phyloP scores from a whole-genome alignment of 805 yeast species.

The Ogataea trehalophila region DNA sequence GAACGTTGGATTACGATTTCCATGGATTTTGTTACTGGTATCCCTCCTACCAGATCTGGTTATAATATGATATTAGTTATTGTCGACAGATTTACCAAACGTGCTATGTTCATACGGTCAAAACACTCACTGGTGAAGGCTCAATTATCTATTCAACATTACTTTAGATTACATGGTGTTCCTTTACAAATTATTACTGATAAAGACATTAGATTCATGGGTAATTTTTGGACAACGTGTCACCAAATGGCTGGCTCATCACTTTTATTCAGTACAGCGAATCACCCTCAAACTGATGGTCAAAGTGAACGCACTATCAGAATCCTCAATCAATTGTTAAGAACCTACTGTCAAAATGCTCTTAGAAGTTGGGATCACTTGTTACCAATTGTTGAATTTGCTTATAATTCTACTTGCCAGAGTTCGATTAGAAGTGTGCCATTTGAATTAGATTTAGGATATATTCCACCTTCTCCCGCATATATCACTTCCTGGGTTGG shows the following conservation, averaged over 20 bases:
- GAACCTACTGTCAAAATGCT: neutral
- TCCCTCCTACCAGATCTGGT: neutral
- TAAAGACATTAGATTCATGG: slow-evolving; percentile 5
- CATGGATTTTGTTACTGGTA: neutral
- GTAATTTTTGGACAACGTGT: slow-evolving; percentile 5
- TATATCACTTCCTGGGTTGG: no score
- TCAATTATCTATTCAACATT: neutral
- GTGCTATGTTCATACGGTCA: neutral
- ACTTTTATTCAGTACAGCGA: slow-evolving; percentile 1
- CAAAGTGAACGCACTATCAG: neutral
- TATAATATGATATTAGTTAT: neutral
- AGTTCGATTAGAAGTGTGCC: neutral
- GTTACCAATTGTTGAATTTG: neutral
- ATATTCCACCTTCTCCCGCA: neutral
- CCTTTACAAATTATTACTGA: slow-evolving; percentile 1
- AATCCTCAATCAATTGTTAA: neutral
- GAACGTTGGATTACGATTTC: neutral
- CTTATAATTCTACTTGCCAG: neutral
- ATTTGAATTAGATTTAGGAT: neutral
- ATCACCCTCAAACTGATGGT: slow-evolving; percentile 3
- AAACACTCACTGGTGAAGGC: neutral
- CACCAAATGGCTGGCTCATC: neutral
- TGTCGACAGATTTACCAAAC: neutral
- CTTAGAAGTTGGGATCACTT: neutral
- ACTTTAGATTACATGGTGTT: slow-evolving; percentile 4